Percentiles rank a stretch among this genome's conserved stretches.
These are phyloP conservation scores for Cymbopogon flexuosus DNA, from an alignment of 202 grass and related monocot genomes.

Conservation along the genomic window DNA sequence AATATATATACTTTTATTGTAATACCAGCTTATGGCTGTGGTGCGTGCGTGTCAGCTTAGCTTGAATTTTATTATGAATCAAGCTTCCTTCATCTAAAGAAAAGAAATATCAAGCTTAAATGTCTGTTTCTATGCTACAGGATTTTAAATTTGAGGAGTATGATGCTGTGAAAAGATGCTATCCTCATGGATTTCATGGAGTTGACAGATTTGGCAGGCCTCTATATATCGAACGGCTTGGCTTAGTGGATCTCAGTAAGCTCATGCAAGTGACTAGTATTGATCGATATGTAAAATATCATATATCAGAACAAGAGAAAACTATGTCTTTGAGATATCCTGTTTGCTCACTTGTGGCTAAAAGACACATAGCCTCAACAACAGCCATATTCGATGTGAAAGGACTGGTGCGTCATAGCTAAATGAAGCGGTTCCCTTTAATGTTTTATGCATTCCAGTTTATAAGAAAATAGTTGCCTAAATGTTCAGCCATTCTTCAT, in stretches of 20 bases:
- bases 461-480: slow-evolving; percentile 16
- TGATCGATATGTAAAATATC: slow-evolving; percentile 86
- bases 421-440: not conserved
- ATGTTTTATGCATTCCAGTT: slow-evolving; percentile 3
- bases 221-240: slow-evolving; percentile 81
- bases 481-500: slow-evolving; percentile 21
- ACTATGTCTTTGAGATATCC: slow-evolving; percentile 77
- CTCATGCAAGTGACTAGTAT: slow-evolving; percentile 55
- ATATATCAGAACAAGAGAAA: slow-evolving; percentile 90
- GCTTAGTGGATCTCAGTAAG: slow-evolving; percentile 59
- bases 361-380: slow-evolving; percentile 73
- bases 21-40: not conserved
- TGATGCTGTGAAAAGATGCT: slow-evolving; percentile 75
- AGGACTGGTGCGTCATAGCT: slow-evolving; percentile 62
- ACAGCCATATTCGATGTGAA: slow-evolving; percentile 81
- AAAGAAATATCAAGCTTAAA: not conserved
- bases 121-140: slow-evolving; percentile 37
- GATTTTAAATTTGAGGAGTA: slow-evolving; percentile 88
- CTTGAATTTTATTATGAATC: not conserved
- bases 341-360: slow-evolving; percentile 76
- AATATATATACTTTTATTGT: slow-evolving; percentile 9
- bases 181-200: slow-evolving; percentile 94
- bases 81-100: not conserved
- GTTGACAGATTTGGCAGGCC: slow-evolving; percentile 86
- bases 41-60: not conserved